Percentiles rank a stretch among this genome's conserved stretches.
These are phyloP conservation scores for Pulveroboletus sp. DNA, from an alignment of 768 basidiomycete species.

Conservation along the genomic window DNA sequence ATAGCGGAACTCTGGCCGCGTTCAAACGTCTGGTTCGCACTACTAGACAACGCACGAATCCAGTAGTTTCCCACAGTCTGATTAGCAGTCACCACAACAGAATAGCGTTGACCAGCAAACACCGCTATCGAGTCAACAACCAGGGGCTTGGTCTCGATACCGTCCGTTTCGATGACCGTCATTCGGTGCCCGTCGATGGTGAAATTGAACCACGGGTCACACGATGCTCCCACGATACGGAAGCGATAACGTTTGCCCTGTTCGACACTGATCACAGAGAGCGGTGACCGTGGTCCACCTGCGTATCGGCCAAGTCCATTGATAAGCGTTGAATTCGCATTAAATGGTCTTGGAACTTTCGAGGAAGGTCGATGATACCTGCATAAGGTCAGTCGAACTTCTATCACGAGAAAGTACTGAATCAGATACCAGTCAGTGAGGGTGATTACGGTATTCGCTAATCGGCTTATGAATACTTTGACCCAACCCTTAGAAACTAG, in stretches of 20 bases:
- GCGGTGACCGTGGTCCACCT: slow-evolving; percentile 31
- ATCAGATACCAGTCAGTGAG: slow-evolving; percentile 26
- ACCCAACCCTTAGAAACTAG: not conserved
- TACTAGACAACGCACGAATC: slow-evolving; percentile 31
- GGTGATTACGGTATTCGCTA: slow-evolving; percentile 40
- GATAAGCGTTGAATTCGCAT: slow-evolving; percentile 32
- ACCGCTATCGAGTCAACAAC: slow-evolving; percentile 42
- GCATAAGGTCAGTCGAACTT: slow-evolving; percentile 5
- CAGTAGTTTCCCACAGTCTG: slow-evolving; percentile 36
- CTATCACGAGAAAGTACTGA: slow-evolving; percentile 21
- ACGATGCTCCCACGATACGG: slow-evolving; percentile 36
- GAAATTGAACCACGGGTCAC: slow-evolving; percentile 40
- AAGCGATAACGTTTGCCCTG: slow-evolving; percentile 34
- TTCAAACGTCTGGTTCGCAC: slow-evolving; percentile 20
- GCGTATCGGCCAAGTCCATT: slow-evolving; percentile 37
- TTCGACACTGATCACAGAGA: slow-evolving; percentile 34
- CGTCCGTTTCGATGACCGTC: slow-evolving; percentile 46
- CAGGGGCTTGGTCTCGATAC: slow-evolving; percentile 35
- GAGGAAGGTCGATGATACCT: slow-evolving; percentile 20
- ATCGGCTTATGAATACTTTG: not conserved
- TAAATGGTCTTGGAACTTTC: slow-evolving; percentile 2
- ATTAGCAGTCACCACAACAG: slow-evolving; percentile 36
- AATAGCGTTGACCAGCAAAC: slow-evolving; percentile 48
- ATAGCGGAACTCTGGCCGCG: slow-evolving; percentile 37
- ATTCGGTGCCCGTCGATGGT: slow-evolving; percentile 42